Base-by-base conservation (phyloP, 2,329 filamentous ascomycete genomes). In the Fusarium mundagurra region DNA sequence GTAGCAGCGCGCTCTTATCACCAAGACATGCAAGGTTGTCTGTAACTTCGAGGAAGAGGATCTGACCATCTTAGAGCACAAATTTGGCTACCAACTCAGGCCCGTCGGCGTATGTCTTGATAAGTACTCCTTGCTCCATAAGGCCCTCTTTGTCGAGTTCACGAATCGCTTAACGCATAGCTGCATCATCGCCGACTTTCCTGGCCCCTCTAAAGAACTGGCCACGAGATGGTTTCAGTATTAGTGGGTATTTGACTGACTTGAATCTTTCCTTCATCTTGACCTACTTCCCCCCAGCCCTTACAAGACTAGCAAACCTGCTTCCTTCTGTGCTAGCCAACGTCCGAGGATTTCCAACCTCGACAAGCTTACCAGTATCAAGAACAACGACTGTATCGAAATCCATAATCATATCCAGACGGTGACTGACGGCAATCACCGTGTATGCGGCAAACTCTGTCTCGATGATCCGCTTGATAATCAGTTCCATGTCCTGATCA, bases 341-440 rank as follows among this genome's bases (percentile, higher is more conserved):
- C 11, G 61, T 33, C 20, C 45, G 61, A 8, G 80, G 80, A 16
- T 50, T 64, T 4, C 78, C 77, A 2, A 72, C 64, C 70, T 88
- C 87, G 1, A 86, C 83, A 14, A 88, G 78, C 22, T 76, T 70
- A 2, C 87, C 87, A 43, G 81, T 80, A 29, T 88, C 84, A 79
- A 89, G 83, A 8, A 89, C 85, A 1, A 86, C 80, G 13, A 89
- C 84, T 8, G 80, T 79, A 64, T 89, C 86, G 68, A 80, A 80
- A 31, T 87, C 85, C 68, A 87, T 81, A n/a, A 90, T 87, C 61
- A 88, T 88, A 12, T 84, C 83, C 9, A 87, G 73, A 10, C 85
- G 78, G 61, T 87, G 86, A 22, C 82, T 83, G 1, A 87, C 83
- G 78, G 84, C 85, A 34, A 87, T 75, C 17, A 93, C 87, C 0